Evolutionary conservation across 1,284 basidiomycete species (phyloP), one percentile per base, ranked within the genome.

Genomic region (Moesziomyces globuligerus): DNA sequence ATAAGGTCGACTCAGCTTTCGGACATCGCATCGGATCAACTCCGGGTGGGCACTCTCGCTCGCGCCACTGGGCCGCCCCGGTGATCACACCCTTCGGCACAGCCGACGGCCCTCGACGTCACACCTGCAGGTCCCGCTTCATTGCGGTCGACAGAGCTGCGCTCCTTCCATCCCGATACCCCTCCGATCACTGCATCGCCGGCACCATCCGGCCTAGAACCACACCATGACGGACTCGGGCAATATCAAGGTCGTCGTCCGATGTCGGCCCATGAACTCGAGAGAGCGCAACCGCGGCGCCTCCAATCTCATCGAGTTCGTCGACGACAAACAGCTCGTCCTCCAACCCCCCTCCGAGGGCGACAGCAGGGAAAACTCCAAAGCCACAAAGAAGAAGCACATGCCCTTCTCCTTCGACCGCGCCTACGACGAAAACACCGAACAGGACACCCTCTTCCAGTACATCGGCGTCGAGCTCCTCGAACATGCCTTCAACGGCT

Each of bases 381-480:
- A 72, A 41, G 76, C 76, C 18, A 75, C 74, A 32, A 76, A 77
- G 57, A 78, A 78, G 51, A 77, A 75, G 55, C 38, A 73, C 8
- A 80, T 80, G 78, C 76, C 78, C 40, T 80, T 80, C 60, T 74
- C 72, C 40, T 80, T 80, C 41, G 78, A 80, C 42, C 47, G 76
- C 6, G 54, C 72, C 42, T 80, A 78, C 52, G 75, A 76, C 45
- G 76, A 78, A 38, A 65, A 79, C 50, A 79, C 78, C 4, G 74
- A 79, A 48, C 78, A 79, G 50, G 34, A 94, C 82, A 97, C 93
- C 0, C 85, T 98, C 58, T 98, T 93, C 83, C 89, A 95, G 73
- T 95, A 98, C 85, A 84, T 98, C 32, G 96, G 96, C 42, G 90
- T 91, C 83, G 95, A 98, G 79, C 85, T 98, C 48, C 86, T 98